phyloP scores from a whole-genome alignment of 179 eudicot species.

The Sideroxylon spinosum region DNA sequence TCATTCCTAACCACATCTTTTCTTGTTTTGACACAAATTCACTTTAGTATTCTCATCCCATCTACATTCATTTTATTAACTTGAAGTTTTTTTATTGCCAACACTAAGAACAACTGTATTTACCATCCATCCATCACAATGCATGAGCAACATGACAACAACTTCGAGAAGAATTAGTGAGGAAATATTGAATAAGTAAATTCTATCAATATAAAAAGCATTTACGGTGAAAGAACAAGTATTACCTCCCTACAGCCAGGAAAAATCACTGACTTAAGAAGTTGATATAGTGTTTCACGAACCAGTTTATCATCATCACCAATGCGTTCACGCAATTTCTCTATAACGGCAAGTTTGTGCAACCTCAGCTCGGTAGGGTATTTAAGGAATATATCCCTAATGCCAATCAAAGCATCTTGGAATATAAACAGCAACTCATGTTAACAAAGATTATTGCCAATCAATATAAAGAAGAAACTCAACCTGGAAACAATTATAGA shows the following conservation, averaged over 20 bases:
- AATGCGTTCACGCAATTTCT: constrained; percentile 92
- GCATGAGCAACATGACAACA: constrained; percentile 3
- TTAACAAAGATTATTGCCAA: constrained; percentile 6
- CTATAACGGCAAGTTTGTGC: constrained; percentile 76
- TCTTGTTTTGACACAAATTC: too few relatives aligned
- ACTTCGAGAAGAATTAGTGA: background rate
- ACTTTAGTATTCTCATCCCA: too few relatives aligned
- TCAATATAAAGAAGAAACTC: constrained; percentile 5
- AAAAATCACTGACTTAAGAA: constrained; percentile 69
- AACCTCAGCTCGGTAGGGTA: constrained; percentile 63
- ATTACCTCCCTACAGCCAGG: constrained; percentile 76
- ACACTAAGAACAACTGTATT: too few relatives aligned
- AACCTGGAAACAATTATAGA: constrained; percentile 7
- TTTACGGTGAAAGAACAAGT: constrained; percentile 9
- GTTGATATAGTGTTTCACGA: constrained; percentile 81
- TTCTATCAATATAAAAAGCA: background rate
- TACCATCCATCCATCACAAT: background rate
- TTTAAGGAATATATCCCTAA: constrained; percentile 65
- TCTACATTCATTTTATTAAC: too few relatives aligned
- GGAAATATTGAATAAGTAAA: background rate
- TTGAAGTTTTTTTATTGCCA: too few relatives aligned
- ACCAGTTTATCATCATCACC: constrained; percentile 79
- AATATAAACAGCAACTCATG: constrained; percentile 9
- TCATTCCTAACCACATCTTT: too few relatives aligned
- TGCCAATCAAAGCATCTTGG: constrained; percentile 80